Conservation (phyloP, 73 alveolate species). For the Paramecium caudatum region DNA sequence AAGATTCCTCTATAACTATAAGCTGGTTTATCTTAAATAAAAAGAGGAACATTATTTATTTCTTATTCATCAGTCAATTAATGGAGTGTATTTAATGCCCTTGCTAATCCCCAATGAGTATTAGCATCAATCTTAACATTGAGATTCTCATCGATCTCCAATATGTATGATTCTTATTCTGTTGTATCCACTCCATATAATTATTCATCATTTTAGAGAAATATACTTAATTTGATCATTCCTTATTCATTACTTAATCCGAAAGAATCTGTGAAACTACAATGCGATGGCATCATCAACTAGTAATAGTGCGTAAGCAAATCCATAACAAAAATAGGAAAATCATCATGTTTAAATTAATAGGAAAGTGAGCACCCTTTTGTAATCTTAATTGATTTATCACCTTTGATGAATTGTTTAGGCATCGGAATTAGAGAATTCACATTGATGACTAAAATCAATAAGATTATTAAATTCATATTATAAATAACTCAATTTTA, state of each 20-base stretch:
- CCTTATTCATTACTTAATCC: background rate
- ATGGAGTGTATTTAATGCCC: constrained; percentile 28
- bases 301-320: background rate
- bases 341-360: background rate
- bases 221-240: background rate
- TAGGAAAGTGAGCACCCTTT: background rate
- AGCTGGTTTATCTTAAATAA: constrained; percentile 83
- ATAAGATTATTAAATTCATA: too few relatives aligned
- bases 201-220: background rate
- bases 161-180: background rate
- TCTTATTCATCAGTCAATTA: constrained; percentile 64
- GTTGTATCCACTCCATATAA: background rate
- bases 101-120: constrained; percentile 65
- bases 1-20: constrained; percentile 90
- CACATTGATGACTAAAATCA: too few relatives aligned
- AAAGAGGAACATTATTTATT: constrained; percentile 75
- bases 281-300: background rate
- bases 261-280: background rate
- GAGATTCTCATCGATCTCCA: constrained; percentile 8
- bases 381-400: background rate
- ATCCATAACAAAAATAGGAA: background rate
- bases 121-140: background rate
- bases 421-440: background rate
- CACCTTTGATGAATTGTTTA: background rate
- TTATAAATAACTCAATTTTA: too few relatives aligned